phyloP scores from a whole-genome alignment of 371 early-diverging fungal species.

The Dinochytrium kinnereticum region DNA sequence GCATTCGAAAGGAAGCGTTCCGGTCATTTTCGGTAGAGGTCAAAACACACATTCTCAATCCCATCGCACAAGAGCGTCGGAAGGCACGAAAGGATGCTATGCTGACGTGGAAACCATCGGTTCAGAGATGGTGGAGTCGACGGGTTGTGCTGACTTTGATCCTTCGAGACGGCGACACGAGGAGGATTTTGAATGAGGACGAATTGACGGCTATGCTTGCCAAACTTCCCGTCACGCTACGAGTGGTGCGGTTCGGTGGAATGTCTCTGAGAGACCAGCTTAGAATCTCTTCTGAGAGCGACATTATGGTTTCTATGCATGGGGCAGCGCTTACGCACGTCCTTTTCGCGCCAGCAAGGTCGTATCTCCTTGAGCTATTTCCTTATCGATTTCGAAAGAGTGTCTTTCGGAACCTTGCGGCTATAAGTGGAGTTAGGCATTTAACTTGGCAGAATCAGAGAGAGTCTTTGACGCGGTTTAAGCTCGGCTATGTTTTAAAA shows the following conservation, averaged over 20 bases:
- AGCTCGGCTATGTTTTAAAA: constrained; percentile 29
- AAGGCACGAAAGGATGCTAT: no score
- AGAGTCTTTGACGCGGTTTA: constrained; percentile 23
- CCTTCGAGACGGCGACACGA: constrained; percentile 30
- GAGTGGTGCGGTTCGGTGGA: constrained; percentile 23
- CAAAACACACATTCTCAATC: neutral
- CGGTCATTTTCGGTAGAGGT: constrained; percentile 20
- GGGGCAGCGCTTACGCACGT: constrained; percentile 49
- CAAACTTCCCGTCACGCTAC: constrained; percentile 27
- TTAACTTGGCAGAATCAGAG: constrained; percentile 41
- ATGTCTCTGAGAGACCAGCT: constrained; percentile 39
- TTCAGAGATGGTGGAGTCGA: neutral
- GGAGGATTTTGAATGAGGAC: constrained; percentile 39
- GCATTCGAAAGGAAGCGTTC: constrained; percentile 27
- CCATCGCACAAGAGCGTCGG: no score
- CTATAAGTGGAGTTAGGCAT: constrained; percentile 30
- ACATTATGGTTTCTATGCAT: constrained; percentile 46
- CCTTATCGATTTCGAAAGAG: constrained; percentile 44
- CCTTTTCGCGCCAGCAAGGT: constrained; percentile 31
- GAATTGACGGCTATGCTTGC: constrained; percentile 28
- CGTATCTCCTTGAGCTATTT: constrained; percentile 45
- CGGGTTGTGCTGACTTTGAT: constrained; percentile 29
- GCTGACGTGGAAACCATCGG: neutral
- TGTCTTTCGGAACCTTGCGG: constrained; percentile 43
- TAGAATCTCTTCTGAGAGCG: constrained; percentile 27